Evolutionary conservation across 345 rosid genomes (phyloP), one percentile per base, ranked within the genome.

Genomic region (Sisymbrium irio): DNA sequence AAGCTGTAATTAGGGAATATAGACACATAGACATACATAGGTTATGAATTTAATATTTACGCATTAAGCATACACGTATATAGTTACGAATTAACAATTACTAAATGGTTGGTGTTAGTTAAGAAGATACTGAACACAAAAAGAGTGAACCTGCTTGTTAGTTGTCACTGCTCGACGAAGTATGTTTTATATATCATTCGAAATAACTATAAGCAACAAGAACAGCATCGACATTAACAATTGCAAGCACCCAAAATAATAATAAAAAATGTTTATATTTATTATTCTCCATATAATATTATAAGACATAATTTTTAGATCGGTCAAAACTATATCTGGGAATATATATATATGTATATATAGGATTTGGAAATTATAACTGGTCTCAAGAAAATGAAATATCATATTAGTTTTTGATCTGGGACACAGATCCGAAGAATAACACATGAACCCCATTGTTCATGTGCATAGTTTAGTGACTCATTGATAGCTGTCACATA

Each of bases 361-460:
- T 17, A 37, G 18, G 19, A 28, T 28, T 18, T 49, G 46, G 44
- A 60, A n/a, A 69, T 17, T 32, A 40, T 6, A 25, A 33, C 0
- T 41, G 13, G 15, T n/a, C 20, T 7, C 17, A 42, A 14, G 17
- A 42, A 25, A 55, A 41, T 17, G 41, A 62, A 22, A 25, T 53
- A 57, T 25, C 32, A 57, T 56, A 68, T 22, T 61, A 53, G 58
- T 44, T 7, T 20, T 60, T 61, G 36, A 46, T 33, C 9, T 62
- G 65, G 65, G 65, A 44, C 65, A 65, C 33, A 62, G 58, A 76
- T 76, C 79, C 65, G 62, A 54, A 76, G 49, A 69, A 17, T 25
- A 76, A 76, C 79, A 67, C 78, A 75, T 75, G 78, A 75, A 75
- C 68, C 45, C 74, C 68, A 75, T 68, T 75, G 65, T 75, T 68